Base-by-base conservation (phyloP, 352 stramenopile species). In the Phytopythium vexans region DNA sequence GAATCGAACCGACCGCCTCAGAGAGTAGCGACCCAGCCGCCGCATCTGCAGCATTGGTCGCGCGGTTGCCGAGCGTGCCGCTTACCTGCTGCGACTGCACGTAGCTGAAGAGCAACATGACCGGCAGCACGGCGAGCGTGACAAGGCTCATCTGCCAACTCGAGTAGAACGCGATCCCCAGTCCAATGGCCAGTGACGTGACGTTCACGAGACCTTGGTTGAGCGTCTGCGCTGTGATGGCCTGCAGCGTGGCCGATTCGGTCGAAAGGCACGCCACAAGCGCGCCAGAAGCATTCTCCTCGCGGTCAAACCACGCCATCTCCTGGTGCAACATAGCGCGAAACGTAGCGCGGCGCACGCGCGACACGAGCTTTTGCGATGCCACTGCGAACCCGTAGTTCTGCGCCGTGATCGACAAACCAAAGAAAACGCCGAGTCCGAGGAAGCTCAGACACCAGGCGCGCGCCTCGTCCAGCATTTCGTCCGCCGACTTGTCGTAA, bases 261-360 rank as follows among this genome's bases (percentile, higher is more conserved):
- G 66, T 86, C 9, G 77, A 60, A 10, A 92, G 54, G 0, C 77
- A 66, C n/a, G 69, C 54, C 0, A 78, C 58, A n/a, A 92, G 60
- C 7, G 70, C 74, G 11, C 82, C 82, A 3, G 77, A 75, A 8
- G 75, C 58, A 48, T 90, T 83, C 15, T 79, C 48, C 11, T 77
- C 52, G 8, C 58, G 31, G 52, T 93, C 78, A 64, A 91, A 91
- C 70, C 77, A 93, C 8, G 60, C 78, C 14, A 89, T 49, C 39
- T 93, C 73, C 59, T 89, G 79, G 15, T 53, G 54, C 3, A 92
- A 52, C 57, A 89, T 86, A 10, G 71, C 58, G 31, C 39, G 44
- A 43, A 76, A 86, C 6, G 68, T 58, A 2, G 16, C 1, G 0
- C 57, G 43, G 0, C 74, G 64, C 1, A 86, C 41, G 4, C 72